Evolutionary conservation across 2,329 filamentous ascomycete genomes (phyloP).

Genomic region (Colletotrichum limetticola): DNA sequence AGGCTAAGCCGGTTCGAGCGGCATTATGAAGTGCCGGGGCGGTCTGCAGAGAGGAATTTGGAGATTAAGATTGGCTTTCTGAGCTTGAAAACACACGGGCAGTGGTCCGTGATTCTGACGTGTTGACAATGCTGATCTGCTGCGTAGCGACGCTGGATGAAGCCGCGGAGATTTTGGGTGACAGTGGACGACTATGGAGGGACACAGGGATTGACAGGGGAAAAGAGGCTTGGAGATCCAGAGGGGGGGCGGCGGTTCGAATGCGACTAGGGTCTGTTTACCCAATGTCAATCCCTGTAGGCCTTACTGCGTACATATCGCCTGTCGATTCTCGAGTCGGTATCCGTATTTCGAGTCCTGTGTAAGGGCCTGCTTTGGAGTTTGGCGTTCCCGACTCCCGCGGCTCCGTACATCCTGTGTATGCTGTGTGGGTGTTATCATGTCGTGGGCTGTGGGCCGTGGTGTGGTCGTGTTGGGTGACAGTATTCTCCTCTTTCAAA

Average conservation of each 20-base stretch:
- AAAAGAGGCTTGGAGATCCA: not conserved
- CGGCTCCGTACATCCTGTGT: not conserved
- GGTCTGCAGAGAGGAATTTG: constrained; percentile 14
- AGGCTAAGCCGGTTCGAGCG: constrained; percentile 30
- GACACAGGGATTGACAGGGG: not conserved
- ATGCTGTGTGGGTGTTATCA: not conserved
- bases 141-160: constrained; percentile 20
- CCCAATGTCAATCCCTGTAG: not conserved
- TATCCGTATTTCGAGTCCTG: not conserved
- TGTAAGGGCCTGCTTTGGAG: not conserved
- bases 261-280: not conserved
- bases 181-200: not conserved
- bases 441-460: not conserved
- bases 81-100: constrained; percentile 30
- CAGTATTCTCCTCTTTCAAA: not conserved
- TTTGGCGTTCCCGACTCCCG: not conserved
- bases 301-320: not conserved
- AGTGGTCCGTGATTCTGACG: constrained; percentile 28
- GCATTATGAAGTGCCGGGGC: constrained; percentile 18
- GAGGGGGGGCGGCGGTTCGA: not conserved
- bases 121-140: constrained; percentile 32
- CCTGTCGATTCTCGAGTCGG: not conserved
- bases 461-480: not conserved
- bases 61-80: constrained; percentile 32
- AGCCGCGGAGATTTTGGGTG: constrained; percentile 26